Conservation (phyloP, 164 flowering plant genomes). For the Warburgia ugandensis region DNA sequence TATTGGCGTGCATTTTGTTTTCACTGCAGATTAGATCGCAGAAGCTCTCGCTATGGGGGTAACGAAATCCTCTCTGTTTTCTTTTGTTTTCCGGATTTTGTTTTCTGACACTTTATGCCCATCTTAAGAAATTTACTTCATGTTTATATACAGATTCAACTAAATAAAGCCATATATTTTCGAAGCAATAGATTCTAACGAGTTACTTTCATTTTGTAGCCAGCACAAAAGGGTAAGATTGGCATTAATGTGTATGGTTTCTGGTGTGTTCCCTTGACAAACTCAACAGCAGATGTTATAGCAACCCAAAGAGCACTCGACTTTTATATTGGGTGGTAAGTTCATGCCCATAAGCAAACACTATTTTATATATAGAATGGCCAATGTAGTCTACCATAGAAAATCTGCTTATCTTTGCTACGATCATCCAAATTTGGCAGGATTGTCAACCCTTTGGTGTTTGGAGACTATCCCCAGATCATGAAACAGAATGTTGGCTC, state of each 20-base stretch:
- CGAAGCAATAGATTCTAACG: not conserved
- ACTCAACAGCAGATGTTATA: slow-evolving; percentile 25
- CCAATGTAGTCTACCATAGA: not conserved
- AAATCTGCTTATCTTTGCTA: not conserved
- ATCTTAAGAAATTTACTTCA: no score
- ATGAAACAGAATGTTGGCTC: slow-evolving; percentile 45
- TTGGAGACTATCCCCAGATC: slow-evolving; percentile 55
- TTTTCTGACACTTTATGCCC: no score
- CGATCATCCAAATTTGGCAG: slow-evolving; percentile 17
- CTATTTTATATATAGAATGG: not conserved
- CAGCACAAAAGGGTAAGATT: slow-evolving; percentile 39
- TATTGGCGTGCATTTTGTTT: not conserved
- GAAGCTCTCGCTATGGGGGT: no score
- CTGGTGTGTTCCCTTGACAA: slow-evolving; percentile 28
- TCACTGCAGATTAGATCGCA: no score
- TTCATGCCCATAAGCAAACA: not conserved
- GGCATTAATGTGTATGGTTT: slow-evolving; percentile 28
- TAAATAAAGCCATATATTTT: not conserved
- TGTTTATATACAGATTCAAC: no score
- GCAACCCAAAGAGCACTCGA: slow-evolving; percentile 44
- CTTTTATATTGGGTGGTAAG: slow-evolving; percentile 43
- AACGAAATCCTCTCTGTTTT: no score
- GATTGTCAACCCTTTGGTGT: slow-evolving; percentile 38
- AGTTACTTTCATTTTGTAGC: slow-evolving; percentile 17
- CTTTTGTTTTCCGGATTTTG: no score